Evolutionary conservation across 2,329 filamentous ascomycete genomes (phyloP).

Genomic region (Hymenoscyphus salicellus): DNA sequence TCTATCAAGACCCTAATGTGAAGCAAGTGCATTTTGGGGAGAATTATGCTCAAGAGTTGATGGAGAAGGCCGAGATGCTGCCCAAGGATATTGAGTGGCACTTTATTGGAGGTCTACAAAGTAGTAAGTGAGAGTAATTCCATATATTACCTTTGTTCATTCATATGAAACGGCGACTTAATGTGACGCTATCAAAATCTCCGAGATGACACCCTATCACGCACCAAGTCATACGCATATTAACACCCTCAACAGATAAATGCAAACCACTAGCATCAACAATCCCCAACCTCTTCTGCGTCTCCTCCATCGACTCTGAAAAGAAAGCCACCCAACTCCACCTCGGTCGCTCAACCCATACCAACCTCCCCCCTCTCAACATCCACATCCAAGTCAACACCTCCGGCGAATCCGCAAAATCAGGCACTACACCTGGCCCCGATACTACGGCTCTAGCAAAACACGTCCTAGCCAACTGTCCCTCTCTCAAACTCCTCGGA

Average conservation of each 20-base stretch:
- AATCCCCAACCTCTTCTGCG: conserved; percentile 85
- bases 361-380: conserved; percentile 36
- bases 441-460: conserved; percentile 63
- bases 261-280: conserved; percentile 79
- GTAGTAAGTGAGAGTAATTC: conserved; percentile 44
- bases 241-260: conserved; percentile 64
- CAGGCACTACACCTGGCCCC: conserved; percentile 68
- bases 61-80: conserved; percentile 78
- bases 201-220: neutral
- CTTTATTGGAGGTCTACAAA: conserved; percentile 92
- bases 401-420: conserved; percentile 81
- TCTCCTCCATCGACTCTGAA: conserved; percentile 80
- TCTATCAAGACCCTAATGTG: conserved; percentile 59
- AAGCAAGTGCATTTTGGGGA: conserved; percentile 83
- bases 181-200: neutral
- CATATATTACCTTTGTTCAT: conserved; percentile 1
- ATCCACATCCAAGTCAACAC: conserved; percentile 96
- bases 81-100: conserved; percentile 83
- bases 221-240: neutral
- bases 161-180: neutral
- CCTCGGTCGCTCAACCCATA: conserved; percentile 57
- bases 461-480: conserved; percentile 67
- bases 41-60: conserved; percentile 90
- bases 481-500: conserved; percentile 70
- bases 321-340: conserved; percentile 87